Evolutionary conservation across 139 green algal species (phyloP).

Genomic region (Tetraselmis striata): DNA sequence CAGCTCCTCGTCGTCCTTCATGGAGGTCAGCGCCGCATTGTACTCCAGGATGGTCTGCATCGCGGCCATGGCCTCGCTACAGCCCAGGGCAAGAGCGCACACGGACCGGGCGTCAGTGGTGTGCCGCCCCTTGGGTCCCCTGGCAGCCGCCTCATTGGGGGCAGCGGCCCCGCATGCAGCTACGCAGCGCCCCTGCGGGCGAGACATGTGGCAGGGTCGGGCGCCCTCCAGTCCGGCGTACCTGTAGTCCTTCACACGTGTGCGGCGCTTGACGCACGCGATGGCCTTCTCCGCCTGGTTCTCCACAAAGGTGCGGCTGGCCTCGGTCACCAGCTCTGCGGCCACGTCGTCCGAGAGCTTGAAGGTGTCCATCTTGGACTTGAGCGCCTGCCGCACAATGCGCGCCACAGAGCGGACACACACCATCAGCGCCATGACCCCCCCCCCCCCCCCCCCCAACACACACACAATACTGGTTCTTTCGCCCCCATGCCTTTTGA

Average conservation of each 20-base stretch:
- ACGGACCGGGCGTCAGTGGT: no score
- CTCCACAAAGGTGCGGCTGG: constrained; percentile 57
- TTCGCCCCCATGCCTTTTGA: no score
- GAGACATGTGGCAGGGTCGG: no score
- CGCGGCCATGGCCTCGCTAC: neutral
- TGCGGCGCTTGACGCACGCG: constrained; percentile 53
- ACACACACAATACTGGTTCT: no score
- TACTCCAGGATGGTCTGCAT: neutral
- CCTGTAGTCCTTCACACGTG: constrained; percentile 23
- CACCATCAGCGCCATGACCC: no score
- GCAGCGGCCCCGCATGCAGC: no score
- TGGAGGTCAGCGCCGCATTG: neutral
- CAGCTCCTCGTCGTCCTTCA: constrained; percentile 42
- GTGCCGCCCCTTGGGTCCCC: no score
- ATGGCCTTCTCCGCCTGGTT: constrained; percentile 53
- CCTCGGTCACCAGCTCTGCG: constrained; percentile 52
- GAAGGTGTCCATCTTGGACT: constrained; percentile 18
- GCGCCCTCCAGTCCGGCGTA: no score
- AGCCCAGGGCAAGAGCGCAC: neutral
- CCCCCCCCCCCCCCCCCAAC: no score
- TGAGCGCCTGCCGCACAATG: neutral
- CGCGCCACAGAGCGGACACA: no score
- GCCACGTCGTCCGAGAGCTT: constrained; percentile 79
- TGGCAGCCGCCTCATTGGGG: constrained; percentile 4
- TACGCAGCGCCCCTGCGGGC: no score